A percentile compares a stretch with the other conserved stretches of the same genome.
These are phyloP conservation scores for Phaeolepiota aurea DNA, from an alignment of 768 basidiomycete species.

Conservation along the genomic window DNA sequence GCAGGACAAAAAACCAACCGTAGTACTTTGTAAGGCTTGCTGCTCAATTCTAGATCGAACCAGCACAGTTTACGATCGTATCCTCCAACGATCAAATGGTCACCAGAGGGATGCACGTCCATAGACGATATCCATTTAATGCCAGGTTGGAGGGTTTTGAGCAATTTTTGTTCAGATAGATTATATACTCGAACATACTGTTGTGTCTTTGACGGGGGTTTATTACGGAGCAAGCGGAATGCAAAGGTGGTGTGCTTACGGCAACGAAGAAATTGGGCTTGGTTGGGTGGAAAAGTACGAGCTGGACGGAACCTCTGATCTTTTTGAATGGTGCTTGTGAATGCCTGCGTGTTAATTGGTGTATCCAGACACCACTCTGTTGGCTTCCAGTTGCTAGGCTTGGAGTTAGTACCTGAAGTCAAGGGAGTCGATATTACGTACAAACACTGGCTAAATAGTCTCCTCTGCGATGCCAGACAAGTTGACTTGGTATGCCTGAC, in stretches of 20 bases:
- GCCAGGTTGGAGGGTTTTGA: conserved; percentile 93
- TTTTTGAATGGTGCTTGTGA: conserved; percentile 98
- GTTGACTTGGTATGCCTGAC: conserved; percentile 69
- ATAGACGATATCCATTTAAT: conserved; percentile 96
- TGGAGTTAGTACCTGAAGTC: conserved; percentile 6
- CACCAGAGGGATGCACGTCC: conserved; percentile 93
- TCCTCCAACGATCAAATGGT: conserved; percentile 94
- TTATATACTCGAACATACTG: conserved; percentile 95
- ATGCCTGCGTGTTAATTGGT: conserved; percentile 87
- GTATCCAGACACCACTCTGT: conserved; percentile 89
- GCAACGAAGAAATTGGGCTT: conserved; percentile 98
- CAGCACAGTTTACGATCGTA: conserved; percentile 97
- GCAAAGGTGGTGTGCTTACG: conserved; percentile 37
- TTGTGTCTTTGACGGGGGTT: conserved; percentile 58
- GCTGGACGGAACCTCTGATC: conserved; percentile 83
- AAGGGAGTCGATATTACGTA: conserved; percentile 35
- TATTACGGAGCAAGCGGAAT: neutral
- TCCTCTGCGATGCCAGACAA: conserved; percentile 89
- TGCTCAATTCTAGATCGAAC: conserved; percentile 96
- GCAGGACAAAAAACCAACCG: too few relatives aligned
- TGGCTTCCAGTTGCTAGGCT: conserved; percentile 52
- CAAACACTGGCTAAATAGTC: conserved; percentile 95
- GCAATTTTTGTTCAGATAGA: conserved; percentile 82
- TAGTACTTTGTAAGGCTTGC: conserved; percentile 95
- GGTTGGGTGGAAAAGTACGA: conserved; percentile 88